A percentile compares a stretch with the other conserved stretches of the same genome.
Conservation (phyloP, 208 protist genomes). For the Porcisia deanei region DNA sequence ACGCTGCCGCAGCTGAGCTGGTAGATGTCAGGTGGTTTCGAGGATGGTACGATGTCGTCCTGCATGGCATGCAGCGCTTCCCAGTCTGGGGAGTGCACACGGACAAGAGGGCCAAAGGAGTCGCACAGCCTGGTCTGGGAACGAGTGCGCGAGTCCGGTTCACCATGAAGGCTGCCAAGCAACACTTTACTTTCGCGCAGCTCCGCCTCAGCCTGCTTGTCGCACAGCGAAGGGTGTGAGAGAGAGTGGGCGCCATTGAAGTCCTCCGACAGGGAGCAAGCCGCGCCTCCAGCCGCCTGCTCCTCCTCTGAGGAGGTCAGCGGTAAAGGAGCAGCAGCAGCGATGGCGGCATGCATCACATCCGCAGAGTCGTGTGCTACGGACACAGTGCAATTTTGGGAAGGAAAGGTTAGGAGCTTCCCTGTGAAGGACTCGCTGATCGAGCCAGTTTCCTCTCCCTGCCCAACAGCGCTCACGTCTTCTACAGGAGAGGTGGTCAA, state of each 20-base stretch:
- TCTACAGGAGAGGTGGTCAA: not conserved
- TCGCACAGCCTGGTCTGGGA: not conserved
- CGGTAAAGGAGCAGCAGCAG: not conserved
- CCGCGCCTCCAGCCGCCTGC: not conserved
- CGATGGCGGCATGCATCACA: not conserved
- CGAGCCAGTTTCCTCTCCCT: not conserved
- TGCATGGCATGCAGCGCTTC: not conserved
- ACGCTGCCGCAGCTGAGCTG: conserved; percentile 1
- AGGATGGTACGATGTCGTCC: not conserved
- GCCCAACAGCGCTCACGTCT: not conserved
- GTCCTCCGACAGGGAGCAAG: not conserved
- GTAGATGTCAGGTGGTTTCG: not conserved
- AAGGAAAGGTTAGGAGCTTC: not conserved
- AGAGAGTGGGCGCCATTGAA: not conserved
- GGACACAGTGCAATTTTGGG: not conserved
- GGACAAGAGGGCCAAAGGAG: not conserved
- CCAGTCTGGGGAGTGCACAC: conserved; percentile 13
- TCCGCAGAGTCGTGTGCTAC: not conserved
- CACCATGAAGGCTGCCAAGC: not conserved
- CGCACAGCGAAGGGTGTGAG: not conserved
- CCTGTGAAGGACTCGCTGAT: not conserved
- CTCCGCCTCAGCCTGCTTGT: not conserved
- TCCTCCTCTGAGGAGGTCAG: not conserved
- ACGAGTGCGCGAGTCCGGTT: not conserved
- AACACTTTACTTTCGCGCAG: not conserved